Evolutionary conservation across 2,329 filamentous ascomycete genomes (phyloP).

Genomic region (Ophiostoma angusticollis): DNA sequence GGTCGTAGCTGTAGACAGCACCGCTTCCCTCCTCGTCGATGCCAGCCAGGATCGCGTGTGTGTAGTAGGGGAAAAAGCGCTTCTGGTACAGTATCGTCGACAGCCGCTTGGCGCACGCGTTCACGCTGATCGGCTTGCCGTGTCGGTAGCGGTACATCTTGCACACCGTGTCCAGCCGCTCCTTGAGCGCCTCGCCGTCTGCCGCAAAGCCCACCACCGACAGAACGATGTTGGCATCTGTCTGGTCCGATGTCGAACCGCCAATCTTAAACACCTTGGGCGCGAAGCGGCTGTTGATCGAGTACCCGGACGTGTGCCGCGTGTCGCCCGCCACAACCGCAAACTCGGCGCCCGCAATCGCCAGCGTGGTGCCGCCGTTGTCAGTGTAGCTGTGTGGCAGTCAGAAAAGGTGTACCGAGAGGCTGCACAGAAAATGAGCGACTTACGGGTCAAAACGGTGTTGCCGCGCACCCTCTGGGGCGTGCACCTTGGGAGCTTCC

Average conservation of each 20-base stretch:
- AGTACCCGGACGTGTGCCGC: slow-evolving; percentile 89
- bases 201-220: slow-evolving; percentile 94
- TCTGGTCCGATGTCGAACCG: slow-evolving; percentile 73
- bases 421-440: too few species aligned
- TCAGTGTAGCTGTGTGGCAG: slow-evolving; percentile 67
- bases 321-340: slow-evolving; percentile 96
- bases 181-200: slow-evolving; percentile 85
- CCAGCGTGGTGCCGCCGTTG: slow-evolving; percentile 92
- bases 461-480: slow-evolving; percentile 45
- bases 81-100: slow-evolving; percentile 94
- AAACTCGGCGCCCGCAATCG: slow-evolving; percentile 88
- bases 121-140: slow-evolving; percentile 88
- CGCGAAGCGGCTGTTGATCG: slow-evolving; percentile 91
- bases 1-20: slow-evolving; percentile 93
- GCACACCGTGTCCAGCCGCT: slow-evolving; percentile 85
- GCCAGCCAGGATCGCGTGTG: slow-evolving; percentile 84
- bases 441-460: slow-evolving; percentile 88
- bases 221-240: slow-evolving; percentile 74
- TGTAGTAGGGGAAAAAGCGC: slow-evolving; percentile 98
- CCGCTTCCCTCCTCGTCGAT: slow-evolving; percentile 91
- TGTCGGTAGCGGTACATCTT: slow-evolving; percentile 99
- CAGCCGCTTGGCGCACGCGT: slow-evolving; percentile 86
- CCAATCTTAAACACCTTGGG: slow-evolving; percentile 98
- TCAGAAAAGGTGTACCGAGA: background rate
- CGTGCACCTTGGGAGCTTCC: slow-evolving; percentile 41